Percentiles rank a stretch among this genome's conserved stretches.
These are phyloP conservation scores for Penicillium sp. DNA, from an alignment of 2,329 filamentous ascomycete species.

Conservation along the genomic window DNA sequence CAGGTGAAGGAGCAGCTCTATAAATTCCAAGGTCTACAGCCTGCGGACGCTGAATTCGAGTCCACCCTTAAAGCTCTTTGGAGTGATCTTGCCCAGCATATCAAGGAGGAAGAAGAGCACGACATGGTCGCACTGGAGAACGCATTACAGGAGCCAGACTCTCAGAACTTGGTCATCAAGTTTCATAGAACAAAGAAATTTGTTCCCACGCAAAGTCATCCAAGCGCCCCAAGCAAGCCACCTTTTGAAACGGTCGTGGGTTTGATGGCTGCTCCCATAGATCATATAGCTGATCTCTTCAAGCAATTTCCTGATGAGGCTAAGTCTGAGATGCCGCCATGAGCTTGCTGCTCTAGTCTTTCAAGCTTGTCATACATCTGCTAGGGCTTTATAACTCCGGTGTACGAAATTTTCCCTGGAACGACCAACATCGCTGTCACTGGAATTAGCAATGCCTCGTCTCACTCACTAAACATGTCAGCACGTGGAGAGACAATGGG, in stretches of 20 bases:
- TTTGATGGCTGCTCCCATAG: constrained; percentile 54
- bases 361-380: too few relatives aligned
- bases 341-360: too few relatives aligned
- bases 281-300: constrained; percentile 54
- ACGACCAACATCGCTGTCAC: too few relatives aligned
- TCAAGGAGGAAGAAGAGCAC: constrained; percentile 48
- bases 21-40: constrained; percentile 46
- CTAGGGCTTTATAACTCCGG: too few relatives aligned
- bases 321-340: constrained; percentile 3
- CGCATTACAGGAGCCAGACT: constrained; percentile 33
- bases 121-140: constrained; percentile 50
- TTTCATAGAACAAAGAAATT: constrained; percentile 54
- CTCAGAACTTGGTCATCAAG: constrained; percentile 36
- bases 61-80: constrained; percentile 44
- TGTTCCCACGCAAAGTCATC: constrained; percentile 51
- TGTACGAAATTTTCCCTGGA: too few relatives aligned
- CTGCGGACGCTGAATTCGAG: constrained; percentile 41
- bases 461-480: too few relatives aligned
- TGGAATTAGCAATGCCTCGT: too few relatives aligned
- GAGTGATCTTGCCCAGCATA: constrained; percentile 44
- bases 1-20: constrained; percentile 54
- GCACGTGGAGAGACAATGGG: too few relatives aligned
- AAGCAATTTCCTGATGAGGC: constrained; percentile 47
- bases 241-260: constrained; percentile 55
- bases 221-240: constrained; percentile 48